These are phyloP conservation scores for Fusarium sp. DNA, from an alignment of 2,329 filamentous ascomycete species.

Conservation along the genomic window DNA sequence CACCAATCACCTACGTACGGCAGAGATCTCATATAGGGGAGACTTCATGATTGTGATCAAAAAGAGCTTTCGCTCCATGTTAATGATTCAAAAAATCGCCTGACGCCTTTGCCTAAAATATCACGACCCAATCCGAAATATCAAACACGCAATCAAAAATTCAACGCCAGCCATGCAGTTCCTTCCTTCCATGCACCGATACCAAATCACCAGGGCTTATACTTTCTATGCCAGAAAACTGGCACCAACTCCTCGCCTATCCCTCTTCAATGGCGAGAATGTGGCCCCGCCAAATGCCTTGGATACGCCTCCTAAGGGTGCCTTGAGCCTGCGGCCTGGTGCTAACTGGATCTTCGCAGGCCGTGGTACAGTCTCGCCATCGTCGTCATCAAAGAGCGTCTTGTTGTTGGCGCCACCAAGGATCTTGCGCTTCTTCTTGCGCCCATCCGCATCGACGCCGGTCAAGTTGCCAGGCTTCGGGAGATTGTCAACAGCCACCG, in stretches of 20 bases:
- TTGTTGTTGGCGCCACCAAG: slow-evolving; percentile 71
- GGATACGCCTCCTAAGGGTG: slow-evolving; percentile 58
- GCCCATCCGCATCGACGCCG: slow-evolving; percentile 57
- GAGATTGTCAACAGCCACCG: slow-evolving; percentile 17
- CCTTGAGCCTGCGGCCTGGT: slow-evolving; percentile 51
- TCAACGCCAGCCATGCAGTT: slow-evolving; percentile 42
- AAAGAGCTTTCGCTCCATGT: not conserved
- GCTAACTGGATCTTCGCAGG: slow-evolving; percentile 54
- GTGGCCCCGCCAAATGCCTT: slow-evolving; percentile 66
- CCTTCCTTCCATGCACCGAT: not conserved
- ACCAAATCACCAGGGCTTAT: not conserved
- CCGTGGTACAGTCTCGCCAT: slow-evolving; percentile 60
- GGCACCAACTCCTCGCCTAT: slow-evolving; percentile 74
- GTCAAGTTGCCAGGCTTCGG: slow-evolving; percentile 29
- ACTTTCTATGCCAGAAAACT: slow-evolving; percentile 66
- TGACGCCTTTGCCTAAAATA: slow-evolving; percentile 20
- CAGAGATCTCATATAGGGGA: too few species aligned
- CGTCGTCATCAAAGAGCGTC: slow-evolving; percentile 80
- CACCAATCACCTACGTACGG: too few species aligned
- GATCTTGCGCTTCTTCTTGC: slow-evolving; percentile 82
- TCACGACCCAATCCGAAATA: slow-evolving; percentile 6
- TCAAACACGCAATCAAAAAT: not conserved
- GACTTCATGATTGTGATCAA: not conserved
- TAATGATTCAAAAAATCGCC: slow-evolving; percentile 1
- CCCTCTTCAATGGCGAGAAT: slow-evolving; percentile 83